phyloP scores from a whole-genome alignment of 1,139 yeast genomes.

The Wickerhamomyces sp. region DNA sequence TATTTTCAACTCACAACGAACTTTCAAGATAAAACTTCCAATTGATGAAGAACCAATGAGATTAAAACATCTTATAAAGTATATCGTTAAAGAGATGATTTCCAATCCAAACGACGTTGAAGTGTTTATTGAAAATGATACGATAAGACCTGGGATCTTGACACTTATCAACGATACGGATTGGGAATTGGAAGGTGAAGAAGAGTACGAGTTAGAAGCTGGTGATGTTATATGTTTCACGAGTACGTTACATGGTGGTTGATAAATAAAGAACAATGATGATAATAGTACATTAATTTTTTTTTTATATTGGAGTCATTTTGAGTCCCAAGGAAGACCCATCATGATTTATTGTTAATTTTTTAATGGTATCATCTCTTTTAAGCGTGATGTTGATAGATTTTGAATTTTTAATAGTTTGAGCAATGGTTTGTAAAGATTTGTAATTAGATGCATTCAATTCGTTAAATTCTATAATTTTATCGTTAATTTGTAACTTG shows the following conservation, averaged over 20 bases:
- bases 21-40: slow-evolving; percentile 7
- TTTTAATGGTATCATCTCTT: background rate
- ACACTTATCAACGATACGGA: slow-evolving; percentile 92
- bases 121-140: slow-evolving; percentile 77
- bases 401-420: slow-evolving; percentile 16
- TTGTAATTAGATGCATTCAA: slow-evolving; percentile 36
- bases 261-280: slow-evolving; percentile 16
- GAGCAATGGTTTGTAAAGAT: slow-evolving; percentile 29
- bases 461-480: slow-evolving; percentile 46
- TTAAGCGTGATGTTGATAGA: background rate
- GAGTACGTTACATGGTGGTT: slow-evolving; percentile 94
- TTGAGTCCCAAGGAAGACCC: background rate
- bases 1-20: slow-evolving; percentile 8
- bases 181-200: slow-evolving; percentile 94
- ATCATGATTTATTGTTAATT: background rate
- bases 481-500: slow-evolving; percentile 36
- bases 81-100: slow-evolving; percentile 51
- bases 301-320: background rate
- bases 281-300: background rate
- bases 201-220: slow-evolving; percentile 65
- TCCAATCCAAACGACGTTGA: slow-evolving; percentile 59
- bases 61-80: slow-evolving; percentile 38
- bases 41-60: slow-evolving; percentile 3
- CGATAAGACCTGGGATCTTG: slow-evolving; percentile 79
- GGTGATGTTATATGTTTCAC: slow-evolving; percentile 85